Percentiles rank a stretch among this genome's conserved stretches.
phyloP scores from a whole-genome alignment of 768 basidiomycete species.

The Lepiota venenata region DNA sequence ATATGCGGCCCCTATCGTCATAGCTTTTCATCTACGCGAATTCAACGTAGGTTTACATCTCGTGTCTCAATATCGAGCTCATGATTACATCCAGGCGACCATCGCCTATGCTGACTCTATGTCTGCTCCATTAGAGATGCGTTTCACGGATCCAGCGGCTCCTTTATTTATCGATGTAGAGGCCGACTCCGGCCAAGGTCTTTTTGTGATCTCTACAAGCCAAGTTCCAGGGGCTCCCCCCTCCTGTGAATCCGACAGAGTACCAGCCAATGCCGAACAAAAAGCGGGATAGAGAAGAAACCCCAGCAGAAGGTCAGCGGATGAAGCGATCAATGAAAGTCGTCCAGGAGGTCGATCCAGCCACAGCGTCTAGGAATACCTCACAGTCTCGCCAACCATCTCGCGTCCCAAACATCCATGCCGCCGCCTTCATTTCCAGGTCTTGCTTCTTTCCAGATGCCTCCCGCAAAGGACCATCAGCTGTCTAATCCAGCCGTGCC shows the following conservation, averaged over 20 bases:
- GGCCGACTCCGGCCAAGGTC: conserved; percentile 56
- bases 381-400: conserved; percentile 20
- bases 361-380: conserved; percentile 10
- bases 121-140: conserved; percentile 59
- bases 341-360: conserved; percentile 34
- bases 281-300: conserved; percentile 45
- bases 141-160: conserved; percentile 70
- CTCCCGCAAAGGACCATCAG: conserved; percentile 5
- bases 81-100: conserved; percentile 57
- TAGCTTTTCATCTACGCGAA: conserved; percentile 81
- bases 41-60: conserved; percentile 55
- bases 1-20: conserved; percentile 54
- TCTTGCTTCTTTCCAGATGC: conserved; percentile 1
- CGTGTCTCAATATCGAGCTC: background rate
- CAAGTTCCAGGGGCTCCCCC: conserved; percentile 42
- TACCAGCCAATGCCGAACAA: conserved; percentile 19
- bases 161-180: conserved; percentile 80
- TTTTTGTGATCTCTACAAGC: conserved; percentile 81
- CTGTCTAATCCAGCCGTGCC: conserved; percentile 16
- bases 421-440: conserved; percentile 31
- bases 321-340: conserved; percentile 53
- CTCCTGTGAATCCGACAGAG: conserved; percentile 23
- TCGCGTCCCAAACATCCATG: conserved; percentile 31
- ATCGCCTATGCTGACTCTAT: conserved; percentile 76
- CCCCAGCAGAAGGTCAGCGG: conserved; percentile 35